A percentile compares a stretch with the other conserved stretches of the same genome.
phyloP scores from a whole-genome alignment of 2,329 filamentous ascomycete genomes.

The Pseudocercospora vitis region DNA sequence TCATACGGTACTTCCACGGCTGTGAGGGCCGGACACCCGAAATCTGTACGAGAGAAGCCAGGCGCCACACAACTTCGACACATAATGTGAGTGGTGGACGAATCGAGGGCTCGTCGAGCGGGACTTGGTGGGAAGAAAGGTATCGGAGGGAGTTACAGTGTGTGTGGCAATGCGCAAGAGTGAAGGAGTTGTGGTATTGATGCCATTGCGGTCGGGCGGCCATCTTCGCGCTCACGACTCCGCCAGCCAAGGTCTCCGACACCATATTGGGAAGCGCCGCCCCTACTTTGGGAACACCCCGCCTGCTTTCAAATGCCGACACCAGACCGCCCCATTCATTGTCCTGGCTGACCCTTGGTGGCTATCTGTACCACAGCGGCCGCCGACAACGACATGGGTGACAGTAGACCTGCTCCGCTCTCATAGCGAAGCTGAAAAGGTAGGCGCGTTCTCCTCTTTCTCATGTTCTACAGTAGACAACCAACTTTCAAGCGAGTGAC shows the following conservation, averaged over 20 bases:
- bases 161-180: too few relatives aligned
- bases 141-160: background rate
- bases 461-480: background rate
- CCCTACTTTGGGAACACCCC: background rate
- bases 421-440: background rate
- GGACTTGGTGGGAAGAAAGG: background rate
- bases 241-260: background rate
- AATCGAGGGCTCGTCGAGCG: background rate
- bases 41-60: slow-evolving; percentile 3
- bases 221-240: too few relatives aligned
- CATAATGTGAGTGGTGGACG: slow-evolving; percentile 4
- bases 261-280: background rate
- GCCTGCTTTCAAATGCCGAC: slow-evolving; percentile 8
- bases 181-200: too few relatives aligned
- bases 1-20: background rate
- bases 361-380: slow-evolving; percentile 1
- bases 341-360: background rate
- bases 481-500: background rate
- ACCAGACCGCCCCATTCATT: background rate
- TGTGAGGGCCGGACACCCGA: background rate
- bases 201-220: too few relatives aligned
- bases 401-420: slow-evolving; percentile 8
- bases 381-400: slow-evolving; percentile 4
- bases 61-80: slow-evolving; percentile 16
- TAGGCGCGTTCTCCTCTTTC: background rate